Base-by-base conservation (phyloP, 257 asterid genomes). In the Nicotiana benthamiana region DNA sequence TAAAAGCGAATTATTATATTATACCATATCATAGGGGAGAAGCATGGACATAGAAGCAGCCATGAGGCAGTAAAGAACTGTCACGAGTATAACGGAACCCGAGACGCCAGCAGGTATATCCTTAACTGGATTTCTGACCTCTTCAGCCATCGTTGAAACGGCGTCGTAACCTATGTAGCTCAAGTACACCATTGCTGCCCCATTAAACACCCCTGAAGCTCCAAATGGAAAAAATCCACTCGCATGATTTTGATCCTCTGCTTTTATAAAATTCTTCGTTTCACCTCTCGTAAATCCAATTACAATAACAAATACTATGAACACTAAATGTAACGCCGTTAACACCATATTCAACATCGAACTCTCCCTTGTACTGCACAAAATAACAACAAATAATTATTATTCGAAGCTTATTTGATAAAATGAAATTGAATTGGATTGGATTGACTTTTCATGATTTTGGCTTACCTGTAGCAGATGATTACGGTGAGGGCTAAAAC, bases 121-220 rank as follows among this genome's bases (percentile, higher is more conserved):
- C 85, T 87, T 95, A 7, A 89, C 97, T 6, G 99, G 99, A 48
- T 90, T 85, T 63, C 52, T 87, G 3, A 95, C 98, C 72, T 95
- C 99, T 75, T 95, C 99, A 0, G 97, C 99, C 99, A 95, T 91
- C 13, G 99, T 93, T 0, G 99, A 92, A 57, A 95, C 99, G 79
- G 98, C 99, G 79, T 95, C 99, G 83, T 95, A 95, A 0, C 99
- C 99, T 7, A 95, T 95, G 86, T 92, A 95, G 85, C 99, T 95
- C 67, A 95, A 79, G 83, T 93, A 95, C 75, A 95, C 99, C 96
- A 89, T 75, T 4, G 99, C 97, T 16, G 99, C 98, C 1, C 97
- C 99, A 53, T 89, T 91, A 77, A 95, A 89, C 28, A 95, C 96
- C 6, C 99, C 99, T 6, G 97, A 84, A 3, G 82, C 92, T 9